phyloP scores from a whole-genome alignment of 2,329 filamentous ascomycete genomes.

The Colletotrichum navitas region DNA sequence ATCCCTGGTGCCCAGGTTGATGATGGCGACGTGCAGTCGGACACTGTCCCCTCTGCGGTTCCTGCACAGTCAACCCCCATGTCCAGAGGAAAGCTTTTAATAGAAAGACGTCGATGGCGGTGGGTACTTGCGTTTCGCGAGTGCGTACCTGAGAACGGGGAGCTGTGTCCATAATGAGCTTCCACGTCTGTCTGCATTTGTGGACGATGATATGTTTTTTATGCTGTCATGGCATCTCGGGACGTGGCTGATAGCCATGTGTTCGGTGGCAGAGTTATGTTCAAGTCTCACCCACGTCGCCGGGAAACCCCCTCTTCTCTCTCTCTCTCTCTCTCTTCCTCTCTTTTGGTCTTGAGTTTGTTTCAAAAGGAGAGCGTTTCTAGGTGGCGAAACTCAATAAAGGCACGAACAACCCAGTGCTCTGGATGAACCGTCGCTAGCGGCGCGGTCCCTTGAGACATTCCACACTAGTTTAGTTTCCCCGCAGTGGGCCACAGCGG shows the following conservation, averaged over 20 bases:
- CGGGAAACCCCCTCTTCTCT: too few species aligned
- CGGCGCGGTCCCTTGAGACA: background rate
- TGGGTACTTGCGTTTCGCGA: background rate
- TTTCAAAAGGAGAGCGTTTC: background rate
- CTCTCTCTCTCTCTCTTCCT: too few species aligned
- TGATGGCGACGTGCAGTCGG: background rate
- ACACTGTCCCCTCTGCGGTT: background rate
- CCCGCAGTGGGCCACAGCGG: conserved; percentile 8
- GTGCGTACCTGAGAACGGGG: background rate
- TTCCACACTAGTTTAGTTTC: conserved; percentile 13
- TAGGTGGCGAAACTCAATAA: background rate
- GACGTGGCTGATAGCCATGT: background rate
- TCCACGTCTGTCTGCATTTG: background rate
- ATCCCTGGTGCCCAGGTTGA: background rate
- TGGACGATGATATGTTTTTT: background rate
- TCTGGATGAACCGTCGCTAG: background rate
- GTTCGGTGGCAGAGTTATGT: background rate
- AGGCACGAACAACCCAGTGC: background rate
- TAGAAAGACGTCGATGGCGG: background rate
- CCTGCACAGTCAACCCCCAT: background rate
- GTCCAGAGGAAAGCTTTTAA: background rate
- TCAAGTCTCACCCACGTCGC: too few species aligned
- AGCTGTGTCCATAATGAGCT: background rate
- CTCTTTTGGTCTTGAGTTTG: background rate
- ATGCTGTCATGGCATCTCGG: background rate